phyloP scores from a whole-genome alignment of 352 stramenopile genomes.

The Pythium graminicola region DNA sequence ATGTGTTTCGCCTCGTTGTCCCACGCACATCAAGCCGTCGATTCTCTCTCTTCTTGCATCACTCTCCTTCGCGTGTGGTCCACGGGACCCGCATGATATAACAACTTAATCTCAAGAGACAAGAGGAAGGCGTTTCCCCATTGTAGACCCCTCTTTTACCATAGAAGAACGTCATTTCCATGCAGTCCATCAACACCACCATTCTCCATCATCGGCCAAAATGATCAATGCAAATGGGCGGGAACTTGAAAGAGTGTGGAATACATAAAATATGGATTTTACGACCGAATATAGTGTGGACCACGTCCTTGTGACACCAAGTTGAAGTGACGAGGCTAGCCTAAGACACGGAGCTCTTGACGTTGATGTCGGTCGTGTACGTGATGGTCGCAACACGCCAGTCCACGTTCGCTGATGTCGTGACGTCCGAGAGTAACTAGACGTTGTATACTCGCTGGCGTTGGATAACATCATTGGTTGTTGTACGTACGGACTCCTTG shows the following conservation, averaged over 20 bases:
- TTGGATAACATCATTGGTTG: not conserved
- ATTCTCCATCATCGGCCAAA: not conserved
- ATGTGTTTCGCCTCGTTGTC: constrained; percentile 7
- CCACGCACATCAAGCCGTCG: not conserved
- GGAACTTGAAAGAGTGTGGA: constrained; percentile 4
- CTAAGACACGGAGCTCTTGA: not conserved
- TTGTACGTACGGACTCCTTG: not conserved
- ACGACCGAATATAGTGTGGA: not conserved
- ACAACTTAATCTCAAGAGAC: not conserved
- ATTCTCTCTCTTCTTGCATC: not conserved
- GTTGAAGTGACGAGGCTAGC: no score
- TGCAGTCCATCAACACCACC: not conserved
- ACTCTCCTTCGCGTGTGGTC: not conserved
- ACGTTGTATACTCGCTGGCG: not conserved
- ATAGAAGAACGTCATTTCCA: no score
- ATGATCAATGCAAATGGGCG: not conserved
- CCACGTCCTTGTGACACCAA: not conserved
- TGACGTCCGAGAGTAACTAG: constrained; percentile 1
- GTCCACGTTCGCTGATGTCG: not conserved
- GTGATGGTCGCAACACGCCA: not conserved
- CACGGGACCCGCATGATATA: not conserved
- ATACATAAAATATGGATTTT: not conserved
- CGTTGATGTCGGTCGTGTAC: not conserved
- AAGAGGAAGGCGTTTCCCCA: no score
- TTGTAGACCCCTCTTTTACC: no score